Percentiles rank a stretch among this genome's conserved stretches.
Conservation (phyloP, 257 asterid species). For the Capsicum rhomboideum region DNA sequence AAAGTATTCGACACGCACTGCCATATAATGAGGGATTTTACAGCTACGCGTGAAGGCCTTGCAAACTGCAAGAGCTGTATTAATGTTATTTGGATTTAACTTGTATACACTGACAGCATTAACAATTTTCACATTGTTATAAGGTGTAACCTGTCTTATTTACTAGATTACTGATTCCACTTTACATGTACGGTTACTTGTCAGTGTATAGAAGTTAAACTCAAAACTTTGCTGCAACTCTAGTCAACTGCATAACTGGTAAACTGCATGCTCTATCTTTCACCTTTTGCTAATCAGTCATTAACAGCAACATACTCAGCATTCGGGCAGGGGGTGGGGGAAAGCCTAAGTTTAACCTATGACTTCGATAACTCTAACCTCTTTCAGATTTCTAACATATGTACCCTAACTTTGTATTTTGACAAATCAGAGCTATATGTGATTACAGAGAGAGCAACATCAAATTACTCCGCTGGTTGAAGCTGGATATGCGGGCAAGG, state of each 20-base stretch:
- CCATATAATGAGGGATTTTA: neutral
- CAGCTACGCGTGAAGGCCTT: neutral
- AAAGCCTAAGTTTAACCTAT: neutral
- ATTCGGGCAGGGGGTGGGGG: neutral
- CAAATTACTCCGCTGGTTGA: constrained; percentile 5
- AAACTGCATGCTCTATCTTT: neutral
- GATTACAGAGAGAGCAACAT: neutral
- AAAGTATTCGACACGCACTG: neutral
- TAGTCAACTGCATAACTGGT: neutral
- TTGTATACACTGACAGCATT: neutral
- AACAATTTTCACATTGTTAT: neutral
- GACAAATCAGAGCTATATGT: constrained; percentile 4
- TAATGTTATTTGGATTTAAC: neutral
- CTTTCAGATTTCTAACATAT: neutral
- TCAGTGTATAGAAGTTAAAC: neutral
- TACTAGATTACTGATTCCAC: neutral
- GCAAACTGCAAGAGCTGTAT: neutral
- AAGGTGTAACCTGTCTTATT: neutral
- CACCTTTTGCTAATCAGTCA: neutral
- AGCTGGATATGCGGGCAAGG: constrained; percentile 70
- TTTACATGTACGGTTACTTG: neutral
- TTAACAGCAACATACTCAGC: neutral
- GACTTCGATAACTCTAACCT: neutral
- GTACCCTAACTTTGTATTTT: neutral
- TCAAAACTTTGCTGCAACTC: neutral